Evolutionary conservation across 1,139 yeast species (phyloP), one percentile per base, ranked within the genome.

Genomic region (Pichia sp.): DNA sequence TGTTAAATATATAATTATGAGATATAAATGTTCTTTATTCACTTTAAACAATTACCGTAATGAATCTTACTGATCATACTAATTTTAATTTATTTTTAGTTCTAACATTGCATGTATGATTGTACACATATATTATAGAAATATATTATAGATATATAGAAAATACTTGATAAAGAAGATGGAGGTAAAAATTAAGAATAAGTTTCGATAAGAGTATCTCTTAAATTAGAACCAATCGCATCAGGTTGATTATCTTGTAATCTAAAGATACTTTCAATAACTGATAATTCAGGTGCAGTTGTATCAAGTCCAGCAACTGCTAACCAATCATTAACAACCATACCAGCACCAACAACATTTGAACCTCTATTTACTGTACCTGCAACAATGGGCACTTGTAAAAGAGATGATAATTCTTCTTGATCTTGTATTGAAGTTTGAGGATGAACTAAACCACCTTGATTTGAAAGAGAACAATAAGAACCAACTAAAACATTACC

Each of bases 361-460:
- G 96, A 86, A 67, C 99, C 99, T 68, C 98, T 83, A 73, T 94
- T 94, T 50, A 94, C 94, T 35, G 97, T 89, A 67, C 99, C 99
- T 12, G 99, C 98, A 40, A 94, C 98, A 55, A 94, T 74, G 46
- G 99, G 99, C 41, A 94, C 96, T 70, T 94, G 98, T 60, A 94
- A 76, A 64, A 94, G 74, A 33, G 97, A 87, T 11, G 96, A 87
- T 59, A 94, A 76, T 70, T 94, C 98, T 70, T 94, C 98, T 71
- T 92, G 98, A 66, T 94, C 98, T 67, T 92, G 96, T 51, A 92
- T 82, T 36, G 95, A 82, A 36, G 98, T 94, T 66, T 87, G 96
- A 38, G 99, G 97, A 67, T 94, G 98, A 42, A 94, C 98, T 56
- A 94, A 74, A 52, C 97, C 98, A 65, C 99, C 99, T 68, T 90